Conservation (phyloP, 352 stramenopile genomes). For the Phytophthora cajani region DNA sequence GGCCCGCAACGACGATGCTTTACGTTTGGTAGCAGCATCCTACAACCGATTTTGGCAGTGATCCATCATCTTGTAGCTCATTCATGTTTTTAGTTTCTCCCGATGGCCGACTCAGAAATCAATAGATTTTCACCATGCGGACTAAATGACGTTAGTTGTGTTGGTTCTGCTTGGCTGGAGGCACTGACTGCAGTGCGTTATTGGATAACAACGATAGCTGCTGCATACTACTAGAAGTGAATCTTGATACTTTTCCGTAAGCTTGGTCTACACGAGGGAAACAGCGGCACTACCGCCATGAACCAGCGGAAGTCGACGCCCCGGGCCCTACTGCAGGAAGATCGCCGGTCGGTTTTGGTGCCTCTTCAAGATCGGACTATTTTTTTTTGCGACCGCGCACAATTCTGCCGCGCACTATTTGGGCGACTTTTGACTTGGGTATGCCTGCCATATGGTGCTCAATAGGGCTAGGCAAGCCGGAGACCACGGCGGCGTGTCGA, state of each 20-base stretch:
- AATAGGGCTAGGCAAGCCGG: slow-evolving; percentile 15
- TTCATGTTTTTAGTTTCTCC: slow-evolving; percentile 20
- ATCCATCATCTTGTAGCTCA: slow-evolving; percentile 43
- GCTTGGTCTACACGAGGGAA: too few relatives aligned
- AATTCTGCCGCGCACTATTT: not conserved
- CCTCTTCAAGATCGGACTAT: slow-evolving; percentile 17
- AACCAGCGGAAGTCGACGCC: not conserved
- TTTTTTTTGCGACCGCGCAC: not conserved
- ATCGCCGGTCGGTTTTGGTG: not conserved
- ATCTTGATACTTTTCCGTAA: too few relatives aligned
- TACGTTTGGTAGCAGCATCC: slow-evolving; percentile 55
- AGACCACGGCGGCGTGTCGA: slow-evolving; percentile 5
- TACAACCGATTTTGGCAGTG: slow-evolving; percentile 51
- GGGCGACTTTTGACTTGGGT: slow-evolving; percentile 4
- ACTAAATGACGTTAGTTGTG: slow-evolving; percentile 6
- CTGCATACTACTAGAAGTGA: too few relatives aligned
- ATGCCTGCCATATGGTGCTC: not conserved
- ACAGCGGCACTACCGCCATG: not conserved
- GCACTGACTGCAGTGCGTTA: too few relatives aligned
- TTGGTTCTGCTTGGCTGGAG: not conserved
- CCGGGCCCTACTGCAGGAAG: too few relatives aligned
- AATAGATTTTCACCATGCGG: slow-evolving; percentile 35
- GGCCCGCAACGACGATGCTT: slow-evolving; percentile 49
- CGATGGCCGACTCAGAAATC: slow-evolving; percentile 26
- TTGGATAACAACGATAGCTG: too few relatives aligned